These are phyloP conservation scores for Ephemerocybe angulata DNA, from an alignment of 768 basidiomycete species.

Conservation along the genomic window DNA sequence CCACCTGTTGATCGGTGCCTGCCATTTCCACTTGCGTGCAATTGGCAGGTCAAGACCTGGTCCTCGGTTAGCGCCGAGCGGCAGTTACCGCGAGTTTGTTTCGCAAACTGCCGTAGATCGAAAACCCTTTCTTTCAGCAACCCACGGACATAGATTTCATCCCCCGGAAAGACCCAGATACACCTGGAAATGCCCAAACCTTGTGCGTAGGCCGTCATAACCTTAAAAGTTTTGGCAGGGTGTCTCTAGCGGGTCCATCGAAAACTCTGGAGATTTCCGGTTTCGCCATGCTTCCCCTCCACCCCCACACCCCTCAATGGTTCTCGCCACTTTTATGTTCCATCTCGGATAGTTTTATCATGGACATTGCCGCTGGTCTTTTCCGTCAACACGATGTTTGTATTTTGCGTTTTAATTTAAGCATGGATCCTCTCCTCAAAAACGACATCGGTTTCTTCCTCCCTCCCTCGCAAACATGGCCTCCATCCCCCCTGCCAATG, in stretches of 20 bases:
- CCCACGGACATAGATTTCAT: neutral
- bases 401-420: slow-evolving; percentile 8
- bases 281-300: neutral
- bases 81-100: slow-evolving; percentile 19
- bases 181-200: neutral
- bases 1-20: too few relatives aligned
- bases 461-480: neutral
- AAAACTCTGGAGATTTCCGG: neutral
- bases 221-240: slow-evolving; percentile 1
- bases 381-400: neutral
- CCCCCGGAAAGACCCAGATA: too few relatives aligned
- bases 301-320: neutral
- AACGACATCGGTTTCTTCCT: slow-evolving; percentile 2
- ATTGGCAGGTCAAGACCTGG: slow-evolving; percentile 22
- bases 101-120: slow-evolving; percentile 20
- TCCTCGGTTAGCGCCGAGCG: slow-evolving; percentile 21
- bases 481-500: neutral
- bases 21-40: slow-evolving; percentile 20
- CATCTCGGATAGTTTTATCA: slow-evolving; percentile 4
- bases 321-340: slow-evolving; percentile 1
- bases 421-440: neutral
- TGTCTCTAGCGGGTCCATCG: neutral
- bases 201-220: neutral
- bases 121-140: neutral
- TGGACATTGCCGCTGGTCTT: neutral